Evolutionary conservation across 176 grass and related monocot genomes (phyloP).

Genomic region (Olyra latifolia): DNA sequence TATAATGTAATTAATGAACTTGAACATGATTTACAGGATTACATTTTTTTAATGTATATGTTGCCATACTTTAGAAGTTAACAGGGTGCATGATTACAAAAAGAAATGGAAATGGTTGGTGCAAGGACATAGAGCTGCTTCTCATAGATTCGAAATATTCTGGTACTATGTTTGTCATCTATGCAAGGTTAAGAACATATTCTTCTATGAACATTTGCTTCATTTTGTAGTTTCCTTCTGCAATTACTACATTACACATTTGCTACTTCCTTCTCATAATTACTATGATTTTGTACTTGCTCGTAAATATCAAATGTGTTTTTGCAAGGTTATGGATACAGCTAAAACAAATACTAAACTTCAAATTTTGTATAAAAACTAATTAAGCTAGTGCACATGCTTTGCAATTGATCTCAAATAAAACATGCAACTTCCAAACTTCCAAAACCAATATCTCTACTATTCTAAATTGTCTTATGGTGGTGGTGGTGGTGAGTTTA

Average conservation of each 20-base stretch:
- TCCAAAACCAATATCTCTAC: too few species aligned
- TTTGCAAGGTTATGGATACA: not conserved
- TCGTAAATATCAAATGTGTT: not conserved
- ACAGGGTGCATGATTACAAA: not conserved
- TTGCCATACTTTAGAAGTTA: not conserved
- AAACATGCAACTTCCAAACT: too few species aligned
- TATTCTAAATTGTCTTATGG: too few species aligned
- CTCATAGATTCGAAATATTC: constrained; percentile 3
- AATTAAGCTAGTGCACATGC: too few species aligned
- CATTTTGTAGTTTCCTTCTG: not conserved
- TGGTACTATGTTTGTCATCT: not conserved
- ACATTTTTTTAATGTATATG: not conserved
- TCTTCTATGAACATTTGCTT: not conserved
- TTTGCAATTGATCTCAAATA: too few species aligned
- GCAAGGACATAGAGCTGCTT: not conserved
- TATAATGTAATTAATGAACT: not conserved
- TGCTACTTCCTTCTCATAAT: not conserved
- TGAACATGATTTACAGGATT: not conserved
- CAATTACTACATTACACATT: not conserved
- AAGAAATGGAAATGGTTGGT: constrained; percentile 6
- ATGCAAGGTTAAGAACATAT: constrained; percentile 1
- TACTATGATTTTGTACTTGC: not conserved
- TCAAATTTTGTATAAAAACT: not conserved
- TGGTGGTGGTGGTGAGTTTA: too few species aligned
- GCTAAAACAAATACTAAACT: not conserved